A percentile compares a stretch with the other conserved stretches of the same genome.
phyloP scores from a whole-genome alignment of 2,329 filamentous ascomycete species.

The Penicillium psychrosexuale region DNA sequence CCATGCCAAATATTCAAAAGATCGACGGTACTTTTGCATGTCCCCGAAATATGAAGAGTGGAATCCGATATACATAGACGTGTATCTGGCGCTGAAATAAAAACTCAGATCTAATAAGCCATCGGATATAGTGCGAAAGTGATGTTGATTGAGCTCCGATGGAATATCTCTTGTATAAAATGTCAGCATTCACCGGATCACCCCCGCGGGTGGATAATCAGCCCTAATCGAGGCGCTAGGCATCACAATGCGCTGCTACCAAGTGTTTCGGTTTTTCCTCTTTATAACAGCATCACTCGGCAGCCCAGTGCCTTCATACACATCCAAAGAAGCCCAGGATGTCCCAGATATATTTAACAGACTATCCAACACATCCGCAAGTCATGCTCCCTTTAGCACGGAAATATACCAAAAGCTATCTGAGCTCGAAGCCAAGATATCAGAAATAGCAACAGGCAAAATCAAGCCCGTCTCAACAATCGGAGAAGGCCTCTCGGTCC shows the following conservation, averaged over 20 bases:
- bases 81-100: not conserved
- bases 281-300: not conserved
- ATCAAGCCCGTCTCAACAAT: not conserved
- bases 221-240: not conserved
- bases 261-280: not conserved
- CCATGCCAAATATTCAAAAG: not conserved
- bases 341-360: not conserved
- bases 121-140: not conserved
- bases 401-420: not conserved
- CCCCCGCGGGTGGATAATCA: not conserved
- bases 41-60: no score
- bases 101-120: not conserved
- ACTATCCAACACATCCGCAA: not conserved
- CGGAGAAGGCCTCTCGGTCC: not conserved
- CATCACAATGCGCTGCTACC: not conserved
- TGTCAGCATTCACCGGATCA: not conserved
- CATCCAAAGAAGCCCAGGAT: not conserved
- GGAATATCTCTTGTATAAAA: not conserved
- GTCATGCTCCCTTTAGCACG: not conserved
- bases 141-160: not conserved
- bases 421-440: not conserved
- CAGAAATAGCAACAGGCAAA: not conserved
- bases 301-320: not conserved
- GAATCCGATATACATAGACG: not conserved
- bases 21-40: not conserved